Evolutionary conservation across 768 basidiomycete species (phyloP).

Genomic region (Mycena vitilis): DNA sequence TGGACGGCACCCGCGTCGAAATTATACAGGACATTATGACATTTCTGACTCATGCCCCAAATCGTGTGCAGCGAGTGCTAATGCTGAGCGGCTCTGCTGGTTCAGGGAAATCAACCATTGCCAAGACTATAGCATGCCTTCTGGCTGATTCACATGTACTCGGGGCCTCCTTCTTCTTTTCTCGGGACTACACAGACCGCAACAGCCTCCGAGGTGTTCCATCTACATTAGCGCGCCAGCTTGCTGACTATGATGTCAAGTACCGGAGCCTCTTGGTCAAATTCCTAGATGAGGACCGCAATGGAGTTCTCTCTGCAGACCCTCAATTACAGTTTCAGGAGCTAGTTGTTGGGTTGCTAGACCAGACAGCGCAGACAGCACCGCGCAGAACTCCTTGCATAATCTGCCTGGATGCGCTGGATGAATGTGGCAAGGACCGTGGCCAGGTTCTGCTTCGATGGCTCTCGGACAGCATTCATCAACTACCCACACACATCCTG

Average conservation of each 20-base stretch:
- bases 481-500: conserved; percentile 6
- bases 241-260: conserved; percentile 10
- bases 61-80: conserved; percentile 8
- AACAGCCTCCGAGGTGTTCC: neutral
- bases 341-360: conserved; percentile 6
- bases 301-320: too few relatives aligned
- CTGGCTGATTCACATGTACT: conserved; percentile 10
- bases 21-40: neutral
- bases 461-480: neutral
- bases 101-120: conserved; percentile 12
- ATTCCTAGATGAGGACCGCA: conserved; percentile 7
- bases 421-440: conserved; percentile 21
- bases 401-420: conserved; percentile 9
- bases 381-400: neutral
- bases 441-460: conserved; percentile 16
- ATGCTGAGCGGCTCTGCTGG: conserved; percentile 15
- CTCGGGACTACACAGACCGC: conserved; percentile 7
- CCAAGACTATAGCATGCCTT: conserved; percentile 13
- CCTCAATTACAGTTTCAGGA: conserved; percentile 15
- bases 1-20: neutral
- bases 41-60: conserved; percentile 8
- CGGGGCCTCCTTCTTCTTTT: conserved; percentile 27
- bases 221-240: conserved; percentile 8
- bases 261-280: conserved; percentile 11
- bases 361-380: conserved; percentile 2